Conservation (phyloP, 2,329 filamentous ascomycete species). For the Aureobasidium melanogenum region DNA sequence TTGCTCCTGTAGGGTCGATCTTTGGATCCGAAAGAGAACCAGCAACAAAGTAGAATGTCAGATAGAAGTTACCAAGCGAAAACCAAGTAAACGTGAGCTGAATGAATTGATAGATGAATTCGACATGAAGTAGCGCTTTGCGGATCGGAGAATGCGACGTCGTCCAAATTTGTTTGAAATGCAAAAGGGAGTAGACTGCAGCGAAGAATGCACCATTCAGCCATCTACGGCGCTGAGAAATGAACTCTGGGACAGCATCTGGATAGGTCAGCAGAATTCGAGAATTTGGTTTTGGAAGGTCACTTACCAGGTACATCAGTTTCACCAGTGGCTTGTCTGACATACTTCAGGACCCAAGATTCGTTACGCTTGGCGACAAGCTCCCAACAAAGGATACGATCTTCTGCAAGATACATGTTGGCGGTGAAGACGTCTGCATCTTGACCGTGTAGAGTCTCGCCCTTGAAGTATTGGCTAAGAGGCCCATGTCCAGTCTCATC, state of each 20-base stretch:
- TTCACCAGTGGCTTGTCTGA: constrained; percentile 92
- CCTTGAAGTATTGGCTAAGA: constrained; percentile 97
- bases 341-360: constrained; percentile 96
- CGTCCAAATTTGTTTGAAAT: constrained; percentile 84
- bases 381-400: constrained; percentile 89
- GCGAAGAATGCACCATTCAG: constrained; percentile 98
- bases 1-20: constrained; percentile 74
- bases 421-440: constrained; percentile 96
- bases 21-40: constrained; percentile 72
- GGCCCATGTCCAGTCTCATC: constrained; percentile 93
- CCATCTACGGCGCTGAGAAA: constrained; percentile 93
- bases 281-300: neutral
- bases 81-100: constrained; percentile 95
- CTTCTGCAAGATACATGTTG: constrained; percentile 89
- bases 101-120: constrained; percentile 91
- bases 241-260: constrained; percentile 92
- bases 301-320: constrained; percentile 88
- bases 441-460: constrained; percentile 90
- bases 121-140: constrained; percentile 86
- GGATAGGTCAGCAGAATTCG: neutral
- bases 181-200: constrained; percentile 91
- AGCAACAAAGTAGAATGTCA: constrained; percentile 96
- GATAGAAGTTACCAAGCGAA: constrained; percentile 94
- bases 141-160: constrained; percentile 86
- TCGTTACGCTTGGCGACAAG: constrained; percentile 90